Evolutionary conservation across 129 eudicot genomes (phyloP), one percentile per base, ranked within the genome.

Genomic region (Mikania micrantha): DNA sequence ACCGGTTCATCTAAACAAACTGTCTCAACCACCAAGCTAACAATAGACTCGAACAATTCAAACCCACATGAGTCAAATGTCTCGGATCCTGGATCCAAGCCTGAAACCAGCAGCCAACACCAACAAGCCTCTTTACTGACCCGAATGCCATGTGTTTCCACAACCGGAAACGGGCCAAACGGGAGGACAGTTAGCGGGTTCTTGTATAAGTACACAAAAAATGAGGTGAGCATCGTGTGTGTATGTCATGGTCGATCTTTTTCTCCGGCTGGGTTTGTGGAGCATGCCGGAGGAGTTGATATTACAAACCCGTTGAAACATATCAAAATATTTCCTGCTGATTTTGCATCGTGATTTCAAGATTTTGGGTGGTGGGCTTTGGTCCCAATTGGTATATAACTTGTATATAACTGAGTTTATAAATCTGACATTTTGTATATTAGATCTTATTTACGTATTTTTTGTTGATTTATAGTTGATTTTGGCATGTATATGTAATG

Each of bases 91-190:
- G n/a, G n/a, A n/a, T 32, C 9, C 21, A 77, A 52, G 74, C 72
- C 12, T 59, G 61, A 29, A 44, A 17, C 32, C 35, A 70, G 31
- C 50, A 58, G 17, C 31, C 74, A 40, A 34, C 27, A 16, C 52
- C 60, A 41, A 20, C 71, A 57, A 1, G 42, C 66, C 6, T 34
- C 70, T 6, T 20, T 64, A 21, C 74, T 80, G 2, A 58, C 82
- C 12, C 72, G 76, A 22, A 85, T 81, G 96, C 96, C 97, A 0
- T 80, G 85, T 9, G 97, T 91, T 47, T 83, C 90, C 2, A 72
- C 90, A 60, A 91, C 88, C 0, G 96, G 97, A 24, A 87, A 88
- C 60, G 96, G 97, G 13, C 96, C 94, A 1, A 79, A 91, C 4
- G 94, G 90, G 70, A 88, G 74, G 69, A 85, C 83, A 11, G 57